Evolutionary conservation across 1,284 basidiomycete species (phyloP), one percentile per base, ranked within the genome.

Genomic region (Ustilago loliicola): DNA sequence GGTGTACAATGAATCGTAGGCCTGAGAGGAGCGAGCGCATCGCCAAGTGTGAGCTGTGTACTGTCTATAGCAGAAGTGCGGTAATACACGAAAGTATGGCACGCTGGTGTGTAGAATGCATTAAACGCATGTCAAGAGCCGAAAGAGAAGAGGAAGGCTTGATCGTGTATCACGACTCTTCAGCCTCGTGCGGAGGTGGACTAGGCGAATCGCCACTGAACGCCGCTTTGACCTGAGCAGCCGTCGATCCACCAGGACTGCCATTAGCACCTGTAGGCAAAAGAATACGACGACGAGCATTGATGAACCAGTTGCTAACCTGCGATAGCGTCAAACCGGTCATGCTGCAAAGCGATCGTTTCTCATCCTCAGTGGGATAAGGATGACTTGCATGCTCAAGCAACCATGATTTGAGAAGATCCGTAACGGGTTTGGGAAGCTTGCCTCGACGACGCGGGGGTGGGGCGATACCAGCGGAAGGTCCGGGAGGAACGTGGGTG

Each of bases 361-460:
- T 95, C 89, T 95, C 94, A 79, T 94, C 93, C 85, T 95, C 93
- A 74, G 91, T 92, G 25, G 94, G 94, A 85, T 95, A 95, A 10
- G 94, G 94, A 81, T 95, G 93, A 84, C 93, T 92, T 2, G 92
- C 92, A 84, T 95, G 93, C 70, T 92, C 91, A 83, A 95, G 91
- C 42, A 95, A 88, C 94, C 94, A 95, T n/a, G 93, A 90, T 83
- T 94, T 94, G 82, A 95, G 90, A 83, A 91, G 93, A 87, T 95
- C 93, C 23, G 93, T 95, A 51, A 94, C 94, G 85, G 93, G 92
- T 87, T 94, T 94, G 56, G 93, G 94, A 15, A 95, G 90, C 87
- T 95, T 95, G 55, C 94, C 93, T 64, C 94, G 90, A 83, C 94
- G 76, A 48, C 81, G 77, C 8, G 76, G 74, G 1, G 72, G 72